phyloP scores from a whole-genome alignment of 148 eudicot genomes.

The Chenopodium suecicum region DNA sequence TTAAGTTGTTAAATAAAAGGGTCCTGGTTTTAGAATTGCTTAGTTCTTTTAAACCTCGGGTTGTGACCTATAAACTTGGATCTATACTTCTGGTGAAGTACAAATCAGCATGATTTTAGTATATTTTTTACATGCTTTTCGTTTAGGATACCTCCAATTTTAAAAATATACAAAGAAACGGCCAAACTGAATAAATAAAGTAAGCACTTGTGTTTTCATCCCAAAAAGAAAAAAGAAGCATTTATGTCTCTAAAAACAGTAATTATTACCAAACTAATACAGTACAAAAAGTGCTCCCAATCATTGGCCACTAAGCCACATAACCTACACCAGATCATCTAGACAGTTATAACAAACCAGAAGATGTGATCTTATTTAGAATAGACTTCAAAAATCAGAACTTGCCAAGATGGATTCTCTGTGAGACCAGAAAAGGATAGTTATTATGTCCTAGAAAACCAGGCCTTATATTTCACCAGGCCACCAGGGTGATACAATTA shows the following conservation, averaged over 20 bases:
- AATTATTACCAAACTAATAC: neutral
- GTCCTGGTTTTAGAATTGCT: neutral
- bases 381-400: neutral
- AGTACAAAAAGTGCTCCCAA: neutral
- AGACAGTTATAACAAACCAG: neutral
- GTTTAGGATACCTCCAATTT: neutral
- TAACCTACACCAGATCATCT: neutral
- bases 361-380: neutral
- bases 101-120: neutral
- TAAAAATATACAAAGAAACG: neutral
- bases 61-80: neutral
- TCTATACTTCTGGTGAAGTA: neutral
- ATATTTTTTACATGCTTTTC: neutral
- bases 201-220: neutral
- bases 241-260: neutral
- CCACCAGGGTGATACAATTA: too few relatives aligned
- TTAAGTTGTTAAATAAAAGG: constrained; percentile 1
- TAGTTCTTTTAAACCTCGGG: neutral
- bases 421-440: too few relatives aligned
- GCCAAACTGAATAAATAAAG: neutral
- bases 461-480: too few relatives aligned
- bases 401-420: too few relatives aligned
- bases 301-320: neutral
- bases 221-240: too few relatives aligned
- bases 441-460: too few relatives aligned